These are phyloP conservation scores for Fusarium lateritium DNA, from an alignment of 2,329 filamentous ascomycete genomes.

Conservation along the genomic window DNA sequence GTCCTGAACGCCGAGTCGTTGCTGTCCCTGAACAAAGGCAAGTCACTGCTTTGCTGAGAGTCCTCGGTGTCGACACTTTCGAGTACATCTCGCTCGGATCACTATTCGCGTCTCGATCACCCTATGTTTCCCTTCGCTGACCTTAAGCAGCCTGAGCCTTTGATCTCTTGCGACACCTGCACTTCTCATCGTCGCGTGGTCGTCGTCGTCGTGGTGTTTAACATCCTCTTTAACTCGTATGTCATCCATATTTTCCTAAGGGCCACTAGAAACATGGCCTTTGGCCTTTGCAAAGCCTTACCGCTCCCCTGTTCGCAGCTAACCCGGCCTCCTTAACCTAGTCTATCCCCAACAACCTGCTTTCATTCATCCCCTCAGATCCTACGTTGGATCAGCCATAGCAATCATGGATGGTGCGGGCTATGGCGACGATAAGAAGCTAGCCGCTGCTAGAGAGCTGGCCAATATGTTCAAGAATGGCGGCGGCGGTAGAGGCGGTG, in stretches of 20 bases:
- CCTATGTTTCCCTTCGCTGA: not conserved
- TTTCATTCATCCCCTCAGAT: not conserved
- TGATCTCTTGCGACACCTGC: not conserved
- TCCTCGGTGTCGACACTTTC: not conserved
- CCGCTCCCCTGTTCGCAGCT: not conserved
- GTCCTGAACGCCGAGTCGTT: not conserved
- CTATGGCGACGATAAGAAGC: conserved; percentile 46
- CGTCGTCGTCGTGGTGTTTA: not conserved
- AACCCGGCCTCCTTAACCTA: not conserved
- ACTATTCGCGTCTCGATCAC: not conserved
- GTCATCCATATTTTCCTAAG: not conserved
- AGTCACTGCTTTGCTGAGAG: not conserved
- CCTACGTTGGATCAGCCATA: not conserved
- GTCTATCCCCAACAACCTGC: not conserved
- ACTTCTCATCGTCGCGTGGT: not conserved
- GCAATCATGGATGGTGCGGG: conserved; percentile 29
- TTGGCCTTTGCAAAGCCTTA: not conserved
- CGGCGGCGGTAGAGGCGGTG: not conserved
- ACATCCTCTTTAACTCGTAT: not conserved
- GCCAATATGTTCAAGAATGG: conserved; percentile 41
- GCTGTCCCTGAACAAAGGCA: not conserved
- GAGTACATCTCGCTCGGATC: not conserved
- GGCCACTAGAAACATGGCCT: not conserved
- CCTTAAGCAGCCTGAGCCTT: not conserved
- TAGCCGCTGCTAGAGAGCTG: conserved; percentile 50